phyloP scores from a whole-genome alignment of 78 protist genomes.

The Chrysochromulina tobinii region DNA sequence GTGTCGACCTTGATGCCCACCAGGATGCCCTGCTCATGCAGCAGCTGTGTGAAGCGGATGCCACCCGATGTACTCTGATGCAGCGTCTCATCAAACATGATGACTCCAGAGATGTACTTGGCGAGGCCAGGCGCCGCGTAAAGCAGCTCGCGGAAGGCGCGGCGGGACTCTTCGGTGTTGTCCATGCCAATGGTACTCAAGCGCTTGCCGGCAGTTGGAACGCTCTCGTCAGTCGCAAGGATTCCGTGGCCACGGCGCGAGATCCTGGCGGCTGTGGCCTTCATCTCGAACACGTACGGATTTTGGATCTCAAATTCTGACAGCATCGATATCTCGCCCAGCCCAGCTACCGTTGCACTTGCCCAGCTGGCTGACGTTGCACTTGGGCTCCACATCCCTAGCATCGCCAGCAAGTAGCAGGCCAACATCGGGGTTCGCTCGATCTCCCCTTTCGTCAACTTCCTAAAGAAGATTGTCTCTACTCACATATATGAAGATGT shows the following conservation, averaged over 20 bases:
- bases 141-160: conserved; percentile 87
- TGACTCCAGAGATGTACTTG: conserved; percentile 85
- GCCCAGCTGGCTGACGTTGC: no score
- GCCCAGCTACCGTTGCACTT: no score
- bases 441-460: no score
- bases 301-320: background rate
- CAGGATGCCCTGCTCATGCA: conserved; percentile 67
- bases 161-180: conserved; percentile 87
- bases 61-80: conserved; percentile 82
- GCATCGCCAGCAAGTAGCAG: no score
- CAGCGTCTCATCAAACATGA: conserved; percentile 90
- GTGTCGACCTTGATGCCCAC: conserved; percentile 92
- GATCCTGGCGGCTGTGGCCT: conserved; percentile 27
- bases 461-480: no score
- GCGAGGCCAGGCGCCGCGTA: conserved; percentile 65
- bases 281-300: background rate
- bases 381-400: no score
- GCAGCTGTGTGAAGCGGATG: conserved; percentile 63
- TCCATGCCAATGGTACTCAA: conserved; percentile 81
- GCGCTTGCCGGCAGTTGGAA: conserved; percentile 89
- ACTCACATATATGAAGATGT: no score
- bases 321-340: background rate
- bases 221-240: conserved; percentile 93
- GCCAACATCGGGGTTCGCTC: no score
- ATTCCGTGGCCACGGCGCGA: conserved; percentile 88